phyloP scores from a whole-genome alignment of 2,329 filamentous ascomycete genomes.

The Emericellopsis cladophorae region DNA sequence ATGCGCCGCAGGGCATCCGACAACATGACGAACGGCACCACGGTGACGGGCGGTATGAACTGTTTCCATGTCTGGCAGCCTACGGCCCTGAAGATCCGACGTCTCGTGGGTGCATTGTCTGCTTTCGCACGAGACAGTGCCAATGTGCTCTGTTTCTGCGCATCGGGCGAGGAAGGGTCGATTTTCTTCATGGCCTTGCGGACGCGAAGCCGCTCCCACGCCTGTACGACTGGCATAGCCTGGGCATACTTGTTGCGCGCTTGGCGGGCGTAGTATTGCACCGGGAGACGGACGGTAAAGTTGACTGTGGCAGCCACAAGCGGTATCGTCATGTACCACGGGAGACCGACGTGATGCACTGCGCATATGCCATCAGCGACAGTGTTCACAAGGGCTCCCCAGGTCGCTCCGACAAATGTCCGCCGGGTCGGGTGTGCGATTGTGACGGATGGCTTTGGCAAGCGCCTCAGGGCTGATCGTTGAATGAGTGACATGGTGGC shows the following conservation, averaged over 20 bases:
- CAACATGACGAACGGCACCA: constrained; percentile 36
- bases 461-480: too few relatives aligned
- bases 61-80: constrained; percentile 35
- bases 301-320: constrained; percentile 34
- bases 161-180: not conserved
- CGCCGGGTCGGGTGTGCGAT: too few relatives aligned
- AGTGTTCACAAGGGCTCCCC: constrained; percentile 13
- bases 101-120: not conserved
- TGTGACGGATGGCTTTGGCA: too few relatives aligned
- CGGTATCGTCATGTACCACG: constrained; percentile 43
- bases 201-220: constrained; percentile 11
- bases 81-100: constrained; percentile 18
- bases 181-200: constrained; percentile 7
- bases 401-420: not conserved
- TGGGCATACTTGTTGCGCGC: constrained; percentile 15
- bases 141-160: not conserved
- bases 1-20: constrained; percentile 32
- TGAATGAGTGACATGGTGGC: too few relatives aligned
- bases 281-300: constrained; percentile 31
- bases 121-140: not conserved
- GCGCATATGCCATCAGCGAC: constrained; percentile 29
- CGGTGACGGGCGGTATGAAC: constrained; percentile 18
- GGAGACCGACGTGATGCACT: constrained; percentile 30
- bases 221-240: constrained; percentile 15
- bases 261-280: constrained; percentile 25